Conservation (phyloP, 495 filamentous ascomycete species). For the Lineolata rhizophorae region DNA sequence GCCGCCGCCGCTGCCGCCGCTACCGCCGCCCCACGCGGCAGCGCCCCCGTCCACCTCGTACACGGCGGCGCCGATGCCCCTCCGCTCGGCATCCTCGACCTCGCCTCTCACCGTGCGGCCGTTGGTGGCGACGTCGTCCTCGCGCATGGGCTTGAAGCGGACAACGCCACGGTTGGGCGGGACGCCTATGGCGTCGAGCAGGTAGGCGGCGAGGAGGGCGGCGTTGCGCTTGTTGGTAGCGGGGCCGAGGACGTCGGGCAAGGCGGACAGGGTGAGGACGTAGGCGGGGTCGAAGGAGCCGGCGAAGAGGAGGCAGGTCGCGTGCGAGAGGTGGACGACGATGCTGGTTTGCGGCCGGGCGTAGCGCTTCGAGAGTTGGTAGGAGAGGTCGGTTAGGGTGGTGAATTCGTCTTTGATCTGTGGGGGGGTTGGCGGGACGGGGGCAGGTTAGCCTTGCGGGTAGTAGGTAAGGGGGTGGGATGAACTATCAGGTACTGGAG, state of each 20-base stretch:
- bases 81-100: constrained; percentile 37
- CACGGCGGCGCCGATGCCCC: too few species aligned
- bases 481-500: too few species aligned
- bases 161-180: constrained; percentile 38
- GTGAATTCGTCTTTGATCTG: constrained; percentile 46
- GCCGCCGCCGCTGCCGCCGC: too few species aligned
- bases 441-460: constrained; percentile 16
- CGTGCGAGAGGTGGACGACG: constrained; percentile 48
- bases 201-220: constrained; percentile 42
- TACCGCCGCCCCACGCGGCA: too few species aligned
- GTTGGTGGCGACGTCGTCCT: constrained; percentile 49
- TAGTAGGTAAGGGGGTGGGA: not conserved
- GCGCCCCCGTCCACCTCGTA: too few species aligned
- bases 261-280: constrained; percentile 50
- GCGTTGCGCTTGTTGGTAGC: constrained; percentile 70
- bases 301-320: constrained; percentile 53
- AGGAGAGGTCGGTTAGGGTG: constrained; percentile 46
- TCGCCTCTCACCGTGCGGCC: constrained; percentile 47
- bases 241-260: constrained; percentile 44
- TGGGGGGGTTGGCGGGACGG: constrained; percentile 1
- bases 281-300: constrained; percentile 62
- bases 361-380: constrained; percentile 49
- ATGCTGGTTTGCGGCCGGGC: constrained; percentile 48
- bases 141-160: constrained; percentile 41
- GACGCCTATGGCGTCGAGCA: constrained; percentile 48